Conservation (phyloP, 1,139 yeast genomes). For the Trichomonascaceae sp. region DNA sequence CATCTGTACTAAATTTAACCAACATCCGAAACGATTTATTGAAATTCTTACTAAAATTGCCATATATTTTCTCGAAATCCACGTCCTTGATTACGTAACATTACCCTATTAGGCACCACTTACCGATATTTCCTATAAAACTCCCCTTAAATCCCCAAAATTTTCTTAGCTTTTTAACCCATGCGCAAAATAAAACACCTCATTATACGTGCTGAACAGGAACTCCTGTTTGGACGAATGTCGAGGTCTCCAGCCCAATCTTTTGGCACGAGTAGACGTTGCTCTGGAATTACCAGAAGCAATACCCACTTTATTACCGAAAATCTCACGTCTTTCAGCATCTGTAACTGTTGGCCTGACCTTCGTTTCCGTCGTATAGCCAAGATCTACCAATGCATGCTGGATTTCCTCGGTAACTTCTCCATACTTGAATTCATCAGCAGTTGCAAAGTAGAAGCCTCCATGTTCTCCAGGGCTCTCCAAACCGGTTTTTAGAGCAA, state of each 20-base stretch:
- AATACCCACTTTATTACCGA: conserved; percentile 10
- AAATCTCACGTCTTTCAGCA: conserved; percentile 11
- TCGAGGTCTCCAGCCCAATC: conserved; percentile 20
- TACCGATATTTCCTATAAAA: neutral
- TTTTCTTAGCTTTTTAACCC: neutral
- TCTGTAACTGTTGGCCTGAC: conserved; percentile 10
- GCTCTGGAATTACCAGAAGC: conserved; percentile 17
- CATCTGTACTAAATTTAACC: too few species aligned
- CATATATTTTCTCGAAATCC: too few species aligned
- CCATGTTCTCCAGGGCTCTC: conserved; percentile 30
- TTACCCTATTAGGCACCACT: neutral
- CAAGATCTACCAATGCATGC: conserved; percentile 17
- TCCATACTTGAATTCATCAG: conserved; percentile 33
- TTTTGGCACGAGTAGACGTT: conserved; percentile 15
- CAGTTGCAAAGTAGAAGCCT: conserved; percentile 39
- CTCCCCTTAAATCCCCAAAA: neutral
- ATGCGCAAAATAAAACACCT: conserved; percentile 1
- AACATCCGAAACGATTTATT: too few species aligned
- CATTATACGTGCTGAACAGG: conserved; percentile 10
- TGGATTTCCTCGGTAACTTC: conserved; percentile 31
- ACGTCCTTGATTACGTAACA: neutral
- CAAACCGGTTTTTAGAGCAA: conserved; percentile 28
- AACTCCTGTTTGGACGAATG: conserved; percentile 17
- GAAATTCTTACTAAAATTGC: too few species aligned
- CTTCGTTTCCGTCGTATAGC: conserved; percentile 12